Evolutionary conservation across 2,329 filamentous ascomycete genomes (phyloP).

Genomic region (Pseudogymnoascus sp.): DNA sequence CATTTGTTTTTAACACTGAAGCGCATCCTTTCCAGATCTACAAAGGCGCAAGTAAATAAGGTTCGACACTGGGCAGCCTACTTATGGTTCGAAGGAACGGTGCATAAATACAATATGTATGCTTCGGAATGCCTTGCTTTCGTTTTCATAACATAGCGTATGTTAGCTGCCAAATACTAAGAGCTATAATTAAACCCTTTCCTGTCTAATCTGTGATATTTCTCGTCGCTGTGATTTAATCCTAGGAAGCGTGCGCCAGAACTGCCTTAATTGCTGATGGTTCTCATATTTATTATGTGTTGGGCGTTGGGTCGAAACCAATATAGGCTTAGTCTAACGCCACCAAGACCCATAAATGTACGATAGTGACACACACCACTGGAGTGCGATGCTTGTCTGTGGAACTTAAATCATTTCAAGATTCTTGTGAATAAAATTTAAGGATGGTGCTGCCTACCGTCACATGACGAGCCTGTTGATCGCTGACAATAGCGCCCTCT

Average conservation of each 20-base stretch:
- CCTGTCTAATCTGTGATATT: background rate
- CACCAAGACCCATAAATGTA: background rate
- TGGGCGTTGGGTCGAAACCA: background rate
- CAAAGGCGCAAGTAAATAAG: background rate
- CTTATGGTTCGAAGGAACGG: background rate
- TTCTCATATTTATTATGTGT: background rate
- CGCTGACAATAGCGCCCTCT: constrained; percentile 1
- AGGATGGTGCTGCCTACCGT: background rate
- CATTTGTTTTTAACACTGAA: constrained; percentile 60
- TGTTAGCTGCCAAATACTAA: background rate
- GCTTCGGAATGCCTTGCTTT: background rate
- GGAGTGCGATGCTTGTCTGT: background rate
- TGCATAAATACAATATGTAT: background rate
- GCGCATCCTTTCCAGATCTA: constrained; percentile 52
- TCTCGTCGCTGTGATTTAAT: background rate
- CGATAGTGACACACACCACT: background rate
- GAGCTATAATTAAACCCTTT: background rate
- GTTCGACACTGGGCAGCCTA: background rate
- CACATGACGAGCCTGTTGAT: background rate
- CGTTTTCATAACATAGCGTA: background rate
- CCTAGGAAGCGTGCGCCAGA: background rate
- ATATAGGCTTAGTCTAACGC: background rate
- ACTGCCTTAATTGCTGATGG: background rate
- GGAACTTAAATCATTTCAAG: background rate
- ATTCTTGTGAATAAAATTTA: background rate